Percentiles rank a stretch among this genome's conserved stretches.
Evolutionary conservation across 2,329 filamentous ascomycete species (phyloP).

Genomic region (Gaeumannomyces sp.): DNA sequence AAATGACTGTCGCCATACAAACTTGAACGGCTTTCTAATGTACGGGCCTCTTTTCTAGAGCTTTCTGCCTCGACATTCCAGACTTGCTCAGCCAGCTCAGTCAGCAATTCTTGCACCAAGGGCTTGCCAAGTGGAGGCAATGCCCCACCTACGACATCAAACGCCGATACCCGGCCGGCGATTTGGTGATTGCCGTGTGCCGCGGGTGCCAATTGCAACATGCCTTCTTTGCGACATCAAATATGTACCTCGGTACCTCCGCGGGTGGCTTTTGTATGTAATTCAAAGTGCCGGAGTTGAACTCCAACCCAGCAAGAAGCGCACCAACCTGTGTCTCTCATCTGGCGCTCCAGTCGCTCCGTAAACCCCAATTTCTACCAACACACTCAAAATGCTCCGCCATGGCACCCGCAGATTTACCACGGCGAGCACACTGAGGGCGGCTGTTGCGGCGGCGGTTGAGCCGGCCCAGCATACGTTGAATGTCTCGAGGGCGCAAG

Average conservation of each 20-base stretch:
- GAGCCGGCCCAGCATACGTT: conserved; percentile 55
- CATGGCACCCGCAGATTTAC: conserved; percentile 62
- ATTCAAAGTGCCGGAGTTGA: neutral
- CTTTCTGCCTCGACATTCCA: neutral
- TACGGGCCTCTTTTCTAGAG: neutral
- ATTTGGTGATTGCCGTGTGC: neutral
- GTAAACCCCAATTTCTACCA: neutral
- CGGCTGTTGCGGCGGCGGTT: conserved; percentile 33
- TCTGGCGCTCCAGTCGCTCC: neutral
- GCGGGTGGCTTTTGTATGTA: neutral
- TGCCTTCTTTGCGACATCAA: neutral
- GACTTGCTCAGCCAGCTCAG: no score
- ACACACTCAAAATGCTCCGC: conserved; percentile 57
- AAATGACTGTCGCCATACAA: no score
- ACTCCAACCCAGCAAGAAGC: neutral
- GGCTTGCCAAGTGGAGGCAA: neutral
- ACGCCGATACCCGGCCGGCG: neutral
- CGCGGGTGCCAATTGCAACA: neutral
- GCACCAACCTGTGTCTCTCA: no score
- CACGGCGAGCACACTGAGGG: conserved; percentile 51
- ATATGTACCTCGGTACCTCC: neutral
- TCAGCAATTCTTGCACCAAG: neutral
- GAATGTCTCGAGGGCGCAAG: conserved; percentile 72
- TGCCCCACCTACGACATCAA: neutral
- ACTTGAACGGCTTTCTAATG: no score